phyloP scores from a whole-genome alignment of 2,329 filamentous ascomycete genomes.

The Bimuria novae-zelandiae region DNA sequence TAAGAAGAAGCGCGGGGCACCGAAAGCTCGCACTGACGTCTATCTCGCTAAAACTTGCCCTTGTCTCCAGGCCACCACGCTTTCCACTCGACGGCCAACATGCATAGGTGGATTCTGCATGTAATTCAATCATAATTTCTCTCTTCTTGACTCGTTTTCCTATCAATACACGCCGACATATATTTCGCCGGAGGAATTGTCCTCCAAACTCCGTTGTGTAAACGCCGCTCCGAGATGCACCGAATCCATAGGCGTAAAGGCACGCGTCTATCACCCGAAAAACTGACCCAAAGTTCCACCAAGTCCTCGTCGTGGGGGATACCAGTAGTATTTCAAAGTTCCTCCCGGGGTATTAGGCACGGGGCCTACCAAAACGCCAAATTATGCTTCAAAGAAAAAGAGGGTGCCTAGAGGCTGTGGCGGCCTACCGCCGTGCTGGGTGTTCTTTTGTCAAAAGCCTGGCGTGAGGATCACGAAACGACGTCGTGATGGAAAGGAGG shows the following conservation, averaged over 20 bases:
- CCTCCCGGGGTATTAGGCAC: conserved; percentile 1
- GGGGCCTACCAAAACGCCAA: not conserved
- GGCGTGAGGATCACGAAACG: conserved; percentile 32
- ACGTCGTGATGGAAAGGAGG: conserved; percentile 37
- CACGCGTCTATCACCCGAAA: too few species aligned
- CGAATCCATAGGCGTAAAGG: too few species aligned
- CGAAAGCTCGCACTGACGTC: conserved; percentile 5
- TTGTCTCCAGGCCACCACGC: not conserved
- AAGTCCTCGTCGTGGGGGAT: not conserved
- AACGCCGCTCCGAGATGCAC: too few species aligned
- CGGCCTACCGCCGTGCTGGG: conserved; percentile 18
- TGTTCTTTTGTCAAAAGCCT: conserved; percentile 18
- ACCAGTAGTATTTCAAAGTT: not conserved
- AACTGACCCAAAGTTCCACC: too few species aligned
- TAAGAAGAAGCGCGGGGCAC: conserved; percentile 3
- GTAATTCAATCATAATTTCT: too few species aligned
- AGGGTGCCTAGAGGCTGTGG: not conserved
- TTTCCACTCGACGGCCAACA: too few species aligned
- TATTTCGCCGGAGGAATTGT: not conserved
- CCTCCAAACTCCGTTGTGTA: too few species aligned
- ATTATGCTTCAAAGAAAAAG: not conserved
- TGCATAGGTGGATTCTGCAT: too few species aligned
- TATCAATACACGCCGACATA: not conserved
- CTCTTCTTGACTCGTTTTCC: too few species aligned
- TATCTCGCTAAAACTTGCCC: not conserved